Conservation (phyloP, 192 early-diverging fungal genomes). For the Rhizophagus sp. region DNA sequence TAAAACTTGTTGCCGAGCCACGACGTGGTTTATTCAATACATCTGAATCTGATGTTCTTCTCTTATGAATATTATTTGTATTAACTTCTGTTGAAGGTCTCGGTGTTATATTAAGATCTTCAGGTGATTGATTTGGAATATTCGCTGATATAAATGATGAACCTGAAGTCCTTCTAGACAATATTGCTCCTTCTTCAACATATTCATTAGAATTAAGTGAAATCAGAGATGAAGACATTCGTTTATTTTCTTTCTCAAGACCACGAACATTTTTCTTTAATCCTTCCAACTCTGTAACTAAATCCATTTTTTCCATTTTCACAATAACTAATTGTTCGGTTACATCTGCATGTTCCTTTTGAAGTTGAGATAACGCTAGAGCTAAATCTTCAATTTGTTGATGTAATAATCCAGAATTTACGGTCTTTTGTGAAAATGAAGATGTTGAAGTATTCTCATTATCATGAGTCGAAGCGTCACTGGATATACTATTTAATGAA, state of each 20-base stretch:
- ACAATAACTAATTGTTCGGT: constrained; percentile 60
- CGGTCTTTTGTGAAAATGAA: constrained; percentile 24
- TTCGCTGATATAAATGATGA: not conserved
- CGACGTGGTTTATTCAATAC: not conserved
- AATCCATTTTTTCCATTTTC: constrained; percentile 53
- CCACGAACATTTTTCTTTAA: constrained; percentile 48
- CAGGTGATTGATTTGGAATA: not conserved
- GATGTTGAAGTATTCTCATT: not conserved
- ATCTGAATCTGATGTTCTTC: not conserved
- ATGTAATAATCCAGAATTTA: constrained; percentile 43
- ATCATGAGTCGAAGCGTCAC: not conserved
- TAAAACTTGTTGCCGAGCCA: not conserved
- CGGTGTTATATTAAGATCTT: constrained; percentile 9
- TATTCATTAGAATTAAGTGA: constrained; percentile 2
- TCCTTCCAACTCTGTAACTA: constrained; percentile 52
- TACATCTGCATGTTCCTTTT: constrained; percentile 68
- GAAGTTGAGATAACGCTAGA: constrained; percentile 59
- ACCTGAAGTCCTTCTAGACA: not conserved
- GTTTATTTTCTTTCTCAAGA: constrained; percentile 53
- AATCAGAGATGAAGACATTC: constrained; percentile 34
- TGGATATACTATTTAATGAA: not conserved
- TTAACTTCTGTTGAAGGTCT: constrained; percentile 6
- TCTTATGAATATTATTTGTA: not conserved
- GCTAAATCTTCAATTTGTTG: constrained; percentile 67
- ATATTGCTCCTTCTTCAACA: not conserved